Evolutionary conservation across 108 stramenopile species (phyloP), one percentile per base, ranked within the genome.

Genomic region (Ochromonas danica): DNA sequence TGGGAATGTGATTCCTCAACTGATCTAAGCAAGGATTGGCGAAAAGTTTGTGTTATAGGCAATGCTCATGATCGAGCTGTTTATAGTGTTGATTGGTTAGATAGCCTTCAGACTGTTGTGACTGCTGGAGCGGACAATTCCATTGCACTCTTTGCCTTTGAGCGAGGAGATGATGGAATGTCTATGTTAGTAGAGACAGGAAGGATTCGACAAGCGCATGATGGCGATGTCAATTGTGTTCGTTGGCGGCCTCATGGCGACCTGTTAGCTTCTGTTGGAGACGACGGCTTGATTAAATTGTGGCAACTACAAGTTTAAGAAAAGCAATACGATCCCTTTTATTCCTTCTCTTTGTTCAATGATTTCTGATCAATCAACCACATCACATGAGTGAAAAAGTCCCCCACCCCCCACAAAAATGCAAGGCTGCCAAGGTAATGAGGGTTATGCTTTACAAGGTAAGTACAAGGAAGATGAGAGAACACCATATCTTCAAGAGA

Each of bases 151-250:
- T 28, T 94, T 93, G 82, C 84, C 88, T 38, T 92, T 94, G 84
- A 86, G 83, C 39, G 87, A 89, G 27, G 91, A 91, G 63, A 80
- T 85, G 61, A 91, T 91, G 39, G 83, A 88, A 71, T 92, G 91
- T 85, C 51, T 84, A 27, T 33, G 90, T 10, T 94, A 88, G 61
- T 86, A 77, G 1, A 62, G 81, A 14, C 39, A 77, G 25, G 17
- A 84, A 61, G 65, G 40, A 10, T 81, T 1, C 71, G 82, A 0
- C 71, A 77, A 38, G 90, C 88, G 0, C 94, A 96, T 78, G 91
- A 85, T 3, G 91, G 90, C 3, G 96, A 99, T 83, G 92, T 97
- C 43, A 99, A 99, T 87, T 94, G 93, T 78, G 95, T 97, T 1
- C 78, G 89, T 57, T 99, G 96, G 96, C 92, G 92, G 83, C 97